Evolutionary conservation across 73 alveolate species (phyloP), one percentile per base, ranked within the genome.

Genomic region (Effrenium voratum): DNA sequence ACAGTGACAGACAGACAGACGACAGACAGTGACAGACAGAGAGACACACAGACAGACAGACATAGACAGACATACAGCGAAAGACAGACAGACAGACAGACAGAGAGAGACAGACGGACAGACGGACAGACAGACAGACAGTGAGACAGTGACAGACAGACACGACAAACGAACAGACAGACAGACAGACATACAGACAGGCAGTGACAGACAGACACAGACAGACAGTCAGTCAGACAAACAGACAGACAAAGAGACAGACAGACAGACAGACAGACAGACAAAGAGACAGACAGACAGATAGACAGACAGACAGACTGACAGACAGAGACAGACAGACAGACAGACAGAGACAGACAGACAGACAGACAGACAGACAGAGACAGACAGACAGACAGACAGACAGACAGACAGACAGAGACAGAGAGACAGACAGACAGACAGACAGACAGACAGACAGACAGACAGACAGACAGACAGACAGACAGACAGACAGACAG

Each of bases 181-280:
- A 66, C 80, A 66, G 80, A 66, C 43, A 66, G 43, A 66, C 80
- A 66, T 12, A 66, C 43, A 66, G 80, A 66, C 80, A 30, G 43
- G 24, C 80, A 66, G 80, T 13, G 44, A 66, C 44, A 12, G 40
- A 66, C 44, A 66, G 44, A 66, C 40, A 66, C 80, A 66, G 43
- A 66, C 80, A 66, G 80, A 66, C 43, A 66, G 43, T 13, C 80
- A 66, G 40, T 13, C 43, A 66, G 44, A 66, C 80, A 66, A 15
- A 66, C 80, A 66, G 80, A 66, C 43, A 66, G 40, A 66, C 80
- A 66, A 10, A 66, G 80, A 66, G 80, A 66, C 80, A 66, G 40
- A 66, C 80, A 66, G 44, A 66, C 43, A 66, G 40, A 66, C 80
- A 66, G 15, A 66, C 43, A 66, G 41, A 66, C 80, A 66, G 43